Conservation (phyloP, 352 stramenopile species). For the Phytophthora palmivora region DNA sequence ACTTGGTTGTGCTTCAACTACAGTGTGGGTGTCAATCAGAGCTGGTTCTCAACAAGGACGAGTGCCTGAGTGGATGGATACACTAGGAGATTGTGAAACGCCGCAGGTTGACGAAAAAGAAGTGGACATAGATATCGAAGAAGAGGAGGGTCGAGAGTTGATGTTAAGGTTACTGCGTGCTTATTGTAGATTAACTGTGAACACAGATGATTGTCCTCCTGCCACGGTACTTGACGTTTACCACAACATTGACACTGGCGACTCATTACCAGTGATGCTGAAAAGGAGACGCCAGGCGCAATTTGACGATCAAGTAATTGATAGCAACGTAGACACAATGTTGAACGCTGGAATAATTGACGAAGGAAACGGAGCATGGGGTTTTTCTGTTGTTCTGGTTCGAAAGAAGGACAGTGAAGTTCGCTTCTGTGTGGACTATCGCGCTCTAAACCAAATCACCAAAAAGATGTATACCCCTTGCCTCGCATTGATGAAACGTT, state of each 20-base stretch:
- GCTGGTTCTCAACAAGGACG: too few relatives aligned
- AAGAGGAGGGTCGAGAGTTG: neutral
- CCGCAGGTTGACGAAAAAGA: neutral
- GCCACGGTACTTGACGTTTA: neutral
- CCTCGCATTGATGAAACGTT: too few relatives aligned
- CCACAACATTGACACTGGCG: constrained; percentile 1
- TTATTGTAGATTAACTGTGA: neutral
- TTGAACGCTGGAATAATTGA: neutral
- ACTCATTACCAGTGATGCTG: neutral
- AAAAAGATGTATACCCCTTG: too few relatives aligned
- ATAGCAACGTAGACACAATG: neutral
- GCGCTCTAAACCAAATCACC: too few relatives aligned
- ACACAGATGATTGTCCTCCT: neutral
- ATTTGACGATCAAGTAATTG: neutral
- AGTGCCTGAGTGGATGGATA: neutral
- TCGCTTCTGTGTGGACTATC: too few relatives aligned
- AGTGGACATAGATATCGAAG: neutral
- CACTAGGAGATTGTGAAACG: neutral
- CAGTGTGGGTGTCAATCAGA: too few relatives aligned
- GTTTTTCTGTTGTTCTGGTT: too few relatives aligned
- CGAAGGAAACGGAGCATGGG: neutral
- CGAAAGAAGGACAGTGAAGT: too few relatives aligned
- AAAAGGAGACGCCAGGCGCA: neutral
- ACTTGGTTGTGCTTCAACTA: too few relatives aligned
- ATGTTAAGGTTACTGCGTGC: neutral